Evolutionary conservation across 2,329 filamentous ascomycete species (phyloP), one percentile per base, ranked within the genome.

Genomic region (Pyrenochaeta sp.): DNA sequence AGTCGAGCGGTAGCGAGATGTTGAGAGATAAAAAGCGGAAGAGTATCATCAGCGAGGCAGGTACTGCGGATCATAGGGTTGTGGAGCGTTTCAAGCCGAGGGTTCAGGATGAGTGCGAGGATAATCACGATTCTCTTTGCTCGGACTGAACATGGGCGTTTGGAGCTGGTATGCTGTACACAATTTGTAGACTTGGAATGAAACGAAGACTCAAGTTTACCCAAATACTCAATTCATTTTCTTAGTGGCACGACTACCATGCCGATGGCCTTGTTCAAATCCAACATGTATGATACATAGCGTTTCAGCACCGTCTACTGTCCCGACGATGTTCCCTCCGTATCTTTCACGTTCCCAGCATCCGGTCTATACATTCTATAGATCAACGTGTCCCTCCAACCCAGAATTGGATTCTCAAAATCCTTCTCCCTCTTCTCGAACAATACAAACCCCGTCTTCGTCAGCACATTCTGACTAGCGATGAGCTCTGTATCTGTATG

Each of bases 401-500:
- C 69, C 31, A 72, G 34, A 9, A 61, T 48, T 9, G 65, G 60
- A 43, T 71, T 72, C 30, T 72, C 62, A 43, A 73, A 73, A 28
- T 71, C 67, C 34, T 69, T 71, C 22, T 58, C 51, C 69, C 72
- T 80, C 18, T 53, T 65, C 53, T 75, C 74, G 29, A 75, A 74
- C 24, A 74, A 57, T 53, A 69, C 68, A 51, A 87, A 84, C 1
- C 84, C 83, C 10, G 61, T 67, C 60, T 86, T 87, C 34, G 63
- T 56, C 41, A 88, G 53, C 6, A 89, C 80, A 3, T 74, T 74
- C 44, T 78, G 77, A 53, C 85, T 88, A 3, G 71, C 72, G 6
- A 46, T 41, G 55, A 88, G 86, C 9, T 64, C 60, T 1, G 63
- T 63, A 24, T 80, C 74, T 7, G 80, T 79, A 6, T 80, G 63